Percentiles rank a stretch among this genome's conserved stretches.
Conservation (phyloP, 257 asterid genomes). For the Solanum chilense region DNA sequence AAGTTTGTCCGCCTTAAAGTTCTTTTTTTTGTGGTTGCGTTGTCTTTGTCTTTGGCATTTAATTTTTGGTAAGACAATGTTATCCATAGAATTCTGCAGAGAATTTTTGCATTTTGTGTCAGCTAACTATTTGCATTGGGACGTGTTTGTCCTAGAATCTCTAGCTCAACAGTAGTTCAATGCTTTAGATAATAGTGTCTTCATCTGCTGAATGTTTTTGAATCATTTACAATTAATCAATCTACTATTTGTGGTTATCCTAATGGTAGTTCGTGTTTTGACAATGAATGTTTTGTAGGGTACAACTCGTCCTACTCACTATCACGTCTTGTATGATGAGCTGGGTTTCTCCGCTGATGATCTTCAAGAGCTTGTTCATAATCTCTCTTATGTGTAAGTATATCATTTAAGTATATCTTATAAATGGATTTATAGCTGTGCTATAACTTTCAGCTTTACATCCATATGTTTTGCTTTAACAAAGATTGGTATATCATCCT, state of each 20-base stretch:
- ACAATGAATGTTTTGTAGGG: constrained; percentile 31
- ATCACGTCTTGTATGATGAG: constrained; percentile 70
- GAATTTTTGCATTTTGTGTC: not conserved
- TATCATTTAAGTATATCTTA: not conserved
- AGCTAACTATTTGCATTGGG: not conserved
- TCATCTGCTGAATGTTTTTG: not conserved
- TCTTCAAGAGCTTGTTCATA: constrained; percentile 83
- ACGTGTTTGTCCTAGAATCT: not conserved
- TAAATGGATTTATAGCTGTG: not conserved
- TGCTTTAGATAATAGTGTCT: not conserved
- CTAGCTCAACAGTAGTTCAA: not conserved
- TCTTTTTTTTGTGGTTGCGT: not conserved
- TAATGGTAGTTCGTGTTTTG: not conserved
- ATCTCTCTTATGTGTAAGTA: constrained; percentile 83
- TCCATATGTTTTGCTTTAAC: not conserved
- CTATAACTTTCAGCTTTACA: too few relatives aligned
- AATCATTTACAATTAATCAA: not conserved
- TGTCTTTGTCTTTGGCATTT: not conserved
- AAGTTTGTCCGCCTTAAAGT: not conserved
- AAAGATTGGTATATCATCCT: not conserved
- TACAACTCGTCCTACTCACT: constrained; percentile 84
- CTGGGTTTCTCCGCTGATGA: constrained; percentile 79
- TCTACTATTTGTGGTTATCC: not conserved
- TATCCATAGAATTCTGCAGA: not conserved
- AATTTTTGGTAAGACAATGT: not conserved